Evolutionary conservation across 2,329 filamentous ascomycete species (phyloP).

Genomic region (Diaporthe ampelina): DNA sequence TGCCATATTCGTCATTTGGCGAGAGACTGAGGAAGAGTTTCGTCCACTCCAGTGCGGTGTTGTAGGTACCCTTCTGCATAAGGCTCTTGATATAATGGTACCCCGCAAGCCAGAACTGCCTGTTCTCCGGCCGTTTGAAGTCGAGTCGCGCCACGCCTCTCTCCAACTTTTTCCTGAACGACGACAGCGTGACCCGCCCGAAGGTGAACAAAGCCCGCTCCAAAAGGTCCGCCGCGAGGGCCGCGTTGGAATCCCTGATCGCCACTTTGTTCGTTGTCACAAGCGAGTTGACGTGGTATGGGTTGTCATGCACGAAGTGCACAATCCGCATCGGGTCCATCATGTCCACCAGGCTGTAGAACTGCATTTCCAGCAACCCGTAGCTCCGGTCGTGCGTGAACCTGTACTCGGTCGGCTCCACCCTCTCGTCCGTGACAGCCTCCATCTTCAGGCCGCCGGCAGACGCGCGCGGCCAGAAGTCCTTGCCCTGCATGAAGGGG

Average conservation of each 20-base stretch:
- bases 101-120: conserved; percentile 91
- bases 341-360: conserved; percentile 86
- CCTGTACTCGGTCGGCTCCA: conserved; percentile 78
- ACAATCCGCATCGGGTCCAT: conserved; percentile 87
- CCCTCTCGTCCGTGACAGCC: conserved; percentile 56
- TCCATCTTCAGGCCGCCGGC: conserved; percentile 90
- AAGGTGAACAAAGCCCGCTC: conserved; percentile 95
- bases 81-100: conserved; percentile 91
- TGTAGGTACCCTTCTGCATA: conserved; percentile 90
- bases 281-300: conserved; percentile 94
- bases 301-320: conserved; percentile 78
- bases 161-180: conserved; percentile 82
- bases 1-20: conserved; percentile 84
- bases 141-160: conserved; percentile 85
- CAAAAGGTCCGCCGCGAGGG: conserved; percentile 86
- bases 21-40: conserved; percentile 85
- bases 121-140: conserved; percentile 86
- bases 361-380: conserved; percentile 79
- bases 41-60: conserved; percentile 93
- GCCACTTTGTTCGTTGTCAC: conserved; percentile 94
- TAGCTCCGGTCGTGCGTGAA: conserved; percentile 84
- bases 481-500: conserved; percentile 87
- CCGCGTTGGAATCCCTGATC: conserved; percentile 90
- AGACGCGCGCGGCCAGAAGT: conserved; percentile 85
- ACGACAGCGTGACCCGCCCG: conserved; percentile 87